Conservation (phyloP, 108 stramenopile genomes). For the Cylindrotheca fusiformis region DNA sequence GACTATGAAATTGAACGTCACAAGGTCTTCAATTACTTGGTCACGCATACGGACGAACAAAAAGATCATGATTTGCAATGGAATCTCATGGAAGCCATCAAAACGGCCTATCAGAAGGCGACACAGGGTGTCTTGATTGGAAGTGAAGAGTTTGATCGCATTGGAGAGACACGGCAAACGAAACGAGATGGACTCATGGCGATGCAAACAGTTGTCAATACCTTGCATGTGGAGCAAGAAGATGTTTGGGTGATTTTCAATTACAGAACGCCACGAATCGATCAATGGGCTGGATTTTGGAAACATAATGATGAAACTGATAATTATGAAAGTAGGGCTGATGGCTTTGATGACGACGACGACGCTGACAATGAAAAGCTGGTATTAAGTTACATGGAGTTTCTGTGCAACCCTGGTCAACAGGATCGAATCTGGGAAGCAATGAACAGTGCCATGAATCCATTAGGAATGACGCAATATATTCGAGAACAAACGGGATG, state of each 20-base stretch:
- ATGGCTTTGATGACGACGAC: conserved; percentile 3
- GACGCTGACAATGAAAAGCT: not conserved
- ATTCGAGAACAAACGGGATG: conserved; percentile 9
- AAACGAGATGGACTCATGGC: conserved; percentile 7
- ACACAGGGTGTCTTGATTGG: conserved; percentile 16
- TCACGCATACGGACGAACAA: conserved; percentile 8
- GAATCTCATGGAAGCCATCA: conserved; percentile 10
- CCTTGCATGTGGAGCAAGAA: not conserved
- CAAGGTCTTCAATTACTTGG: conserved; percentile 11
- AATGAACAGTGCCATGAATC: conserved; percentile 21
- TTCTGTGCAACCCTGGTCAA: conserved; percentile 7
- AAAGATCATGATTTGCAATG: conserved; percentile 3
- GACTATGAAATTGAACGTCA: not conserved
- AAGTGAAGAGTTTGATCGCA: conserved; percentile 16
- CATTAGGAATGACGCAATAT: conserved; percentile 5
- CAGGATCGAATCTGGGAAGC: not conserved
- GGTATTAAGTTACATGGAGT: too few relatives aligned
- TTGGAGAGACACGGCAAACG: conserved; percentile 12
- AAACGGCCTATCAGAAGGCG: not conserved
- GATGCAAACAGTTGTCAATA: not conserved
- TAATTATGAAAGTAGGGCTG: conserved; percentile 13
- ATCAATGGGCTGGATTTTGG: conserved; percentile 25
- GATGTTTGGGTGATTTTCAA: conserved; percentile 20
- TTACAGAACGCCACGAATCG: conserved; percentile 18
- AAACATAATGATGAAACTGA: conserved; percentile 1